Base-by-base conservation (phyloP, 257 asterid genomes). In the Scutellaria minor region DNA sequence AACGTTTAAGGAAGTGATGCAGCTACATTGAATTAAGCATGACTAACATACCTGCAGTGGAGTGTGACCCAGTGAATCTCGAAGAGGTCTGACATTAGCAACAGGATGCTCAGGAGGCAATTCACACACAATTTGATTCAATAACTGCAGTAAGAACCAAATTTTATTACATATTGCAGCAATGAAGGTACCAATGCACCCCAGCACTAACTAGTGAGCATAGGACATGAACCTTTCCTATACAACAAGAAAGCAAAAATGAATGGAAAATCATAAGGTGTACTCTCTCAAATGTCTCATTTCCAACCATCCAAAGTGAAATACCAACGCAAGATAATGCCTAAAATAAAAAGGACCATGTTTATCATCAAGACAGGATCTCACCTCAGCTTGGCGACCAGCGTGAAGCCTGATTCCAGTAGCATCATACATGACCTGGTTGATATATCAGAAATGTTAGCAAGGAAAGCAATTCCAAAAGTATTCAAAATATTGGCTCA, bases 61-160 rank as follows among this genome's bases (percentile, higher is more conserved):
- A 71, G 99, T 95, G 80, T 95, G 99, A 53, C 99, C 98, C 31
- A 92, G 93, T 45, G 96, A 92, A 84, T 92, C 97, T 77, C 98
- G 84, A 71, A 95, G 87, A 73, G 99, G 99, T 81, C 96, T 85
- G 55, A 88, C 88, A 82, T 86, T 90, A 51, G 99, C 95, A 42
- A 92, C 98, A 52, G 98, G 99, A 80, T 95, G 99, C 81, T 92
- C 99, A n/a, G 97, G 99, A 71, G 99, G 99, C 83, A 94, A 83
- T 83, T 91, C 99, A 69, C 98, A 91, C 5, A 94, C 99, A 74
- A 94, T 89, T 82, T 88, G 99, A 81, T 91, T 94, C 82, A 94
- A 75, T 73, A 94, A 83, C 98, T 94, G 93, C 82, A 79, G 54
- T 24, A 74, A 14, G 64, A 79, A 6, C 5, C 40, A 51, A 15